Base-by-base conservation (phyloP, 2,329 filamentous ascomycete genomes). In the Lasiodiplodia sp. region DNA sequence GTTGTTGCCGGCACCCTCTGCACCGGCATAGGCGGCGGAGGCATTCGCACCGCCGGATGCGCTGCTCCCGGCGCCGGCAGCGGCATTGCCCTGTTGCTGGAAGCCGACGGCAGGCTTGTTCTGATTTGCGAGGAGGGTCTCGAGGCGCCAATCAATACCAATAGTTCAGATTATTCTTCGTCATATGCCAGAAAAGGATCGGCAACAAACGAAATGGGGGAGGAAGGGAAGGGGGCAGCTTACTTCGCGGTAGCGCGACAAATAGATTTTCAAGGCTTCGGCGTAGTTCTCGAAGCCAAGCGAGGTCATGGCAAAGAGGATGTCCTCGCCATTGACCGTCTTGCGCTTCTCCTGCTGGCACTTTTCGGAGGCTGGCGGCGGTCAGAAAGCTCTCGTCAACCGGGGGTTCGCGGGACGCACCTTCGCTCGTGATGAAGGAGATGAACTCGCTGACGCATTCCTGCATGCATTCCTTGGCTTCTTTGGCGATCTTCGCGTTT, bases 401-500 rank as follows among this genome's bases (percentile, higher is more conserved):
- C 12, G 37, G 52, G 44, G n/a, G 8, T 11, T 34, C n/a, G 28
- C 16, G 21, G 55, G 8, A 38, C 66, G 56, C 81, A 97, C 96
- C 96, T 87, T 99, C 96, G 81, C 95, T 98, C 44, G 96, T 99
- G 79, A 99, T 98, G 86, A 99, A 99, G 7, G 93, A 97, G 85
- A 99, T 99, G 82, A 99, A 99, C 83, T 99, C 96, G 89, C 94
- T 97, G 69, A 99, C 96, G 78, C 96, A 99, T 82, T 99, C 96
- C 82, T 99, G 96, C 96, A 99, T 98, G 83, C 96, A 99, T 80
- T 99, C 96, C 82, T 99, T 99, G 68, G 96, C 96, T 80, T 99
- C 96, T 80, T 99, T 99, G 70, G 94, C 94, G 71, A 99, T 99
- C 83, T 99, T 99, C 74, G 96, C 96, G 78, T 99, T 99, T 73